Conservation (phyloP, 129 eudicot genomes). For the Tagetes patula region DNA sequence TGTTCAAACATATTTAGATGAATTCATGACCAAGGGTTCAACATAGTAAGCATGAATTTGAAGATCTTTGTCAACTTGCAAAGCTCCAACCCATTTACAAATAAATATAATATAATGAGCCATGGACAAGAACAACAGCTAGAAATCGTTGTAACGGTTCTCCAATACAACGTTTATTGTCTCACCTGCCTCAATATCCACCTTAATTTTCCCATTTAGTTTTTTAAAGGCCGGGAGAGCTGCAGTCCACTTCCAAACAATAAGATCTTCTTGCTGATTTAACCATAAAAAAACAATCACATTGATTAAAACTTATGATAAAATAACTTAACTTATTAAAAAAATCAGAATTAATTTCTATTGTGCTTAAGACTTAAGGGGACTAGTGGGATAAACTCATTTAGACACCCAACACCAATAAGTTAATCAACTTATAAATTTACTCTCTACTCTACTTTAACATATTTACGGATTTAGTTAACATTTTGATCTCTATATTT, state of each 20-base stretch:
- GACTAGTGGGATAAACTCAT: constrained; percentile 63
- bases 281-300: constrained; percentile 41
- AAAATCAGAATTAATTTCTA: not conserved
- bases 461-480: no score
- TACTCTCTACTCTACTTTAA: no score
- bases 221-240: constrained; percentile 98
- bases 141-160: constrained; percentile 55
- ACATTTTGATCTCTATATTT: no score
- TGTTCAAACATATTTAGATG: no score
- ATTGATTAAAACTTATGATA: constrained; percentile 1
- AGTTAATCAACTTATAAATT: no score
- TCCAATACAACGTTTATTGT: constrained; percentile 52
- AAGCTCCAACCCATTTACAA: no score
- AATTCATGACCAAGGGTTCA: no score
- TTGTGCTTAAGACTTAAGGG: constrained; percentile 1
- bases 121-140: no score
- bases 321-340: constrained; percentile 12
- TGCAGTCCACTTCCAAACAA: constrained; percentile 99
- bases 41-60: no score
- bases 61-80: no score
- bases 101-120: no score
- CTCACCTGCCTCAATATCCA: constrained; percentile 69
- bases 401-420: constrained; percentile 68
- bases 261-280: constrained; percentile 88
- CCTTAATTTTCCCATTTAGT: constrained; percentile 86